phyloP scores from a whole-genome alignment of 768 basidiomycete genomes.

The Panaeolus papilionaceus region DNA sequence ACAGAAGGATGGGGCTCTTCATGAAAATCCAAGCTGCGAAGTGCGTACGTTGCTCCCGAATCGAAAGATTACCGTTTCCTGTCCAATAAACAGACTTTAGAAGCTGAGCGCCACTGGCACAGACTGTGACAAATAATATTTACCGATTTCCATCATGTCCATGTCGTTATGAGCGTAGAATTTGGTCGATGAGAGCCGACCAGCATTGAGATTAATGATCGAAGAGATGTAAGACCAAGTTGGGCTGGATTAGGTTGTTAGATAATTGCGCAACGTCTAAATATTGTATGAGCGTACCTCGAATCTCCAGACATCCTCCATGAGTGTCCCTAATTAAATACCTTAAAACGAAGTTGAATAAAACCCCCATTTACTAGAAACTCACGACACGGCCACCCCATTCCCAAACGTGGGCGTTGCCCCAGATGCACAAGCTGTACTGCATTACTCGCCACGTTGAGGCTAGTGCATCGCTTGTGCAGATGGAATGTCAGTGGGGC shows the following conservation, averaged over 20 bases:
- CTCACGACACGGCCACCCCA: slow-evolving; percentile 11
- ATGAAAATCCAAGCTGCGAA: slow-evolving; percentile 62
- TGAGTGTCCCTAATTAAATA: background rate
- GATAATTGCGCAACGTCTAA: too few species aligned
- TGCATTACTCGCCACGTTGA: background rate
- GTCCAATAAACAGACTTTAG: background rate
- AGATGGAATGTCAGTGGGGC: too few species aligned
- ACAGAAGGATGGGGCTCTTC: slow-evolving; percentile 62
- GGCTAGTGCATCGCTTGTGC: slow-evolving; percentile 25
- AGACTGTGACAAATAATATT: background rate
- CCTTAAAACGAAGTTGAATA: too few species aligned
- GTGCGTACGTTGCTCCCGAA: slow-evolving; percentile 58
- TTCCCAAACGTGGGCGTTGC: slow-evolving; percentile 7
- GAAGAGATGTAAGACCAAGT: slow-evolving; percentile 59
- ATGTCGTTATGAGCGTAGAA: slow-evolving; percentile 74
- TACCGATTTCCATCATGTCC: slow-evolving; percentile 55
- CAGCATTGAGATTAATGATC: slow-evolving; percentile 65
- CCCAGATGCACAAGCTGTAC: slow-evolving; percentile 9
- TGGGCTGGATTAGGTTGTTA: slow-evolving; percentile 23
- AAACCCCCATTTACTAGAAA: background rate
- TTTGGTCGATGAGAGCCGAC: slow-evolving; percentile 42
- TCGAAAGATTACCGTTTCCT: slow-evolving; percentile 56
- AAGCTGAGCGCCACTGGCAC: background rate
- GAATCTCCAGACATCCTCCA: slow-evolving; percentile 9
- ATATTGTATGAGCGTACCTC: background rate